Evolutionary conservation across 2,329 filamentous ascomycete genomes (phyloP).

Genomic region (Fusarium clavum): DNA sequence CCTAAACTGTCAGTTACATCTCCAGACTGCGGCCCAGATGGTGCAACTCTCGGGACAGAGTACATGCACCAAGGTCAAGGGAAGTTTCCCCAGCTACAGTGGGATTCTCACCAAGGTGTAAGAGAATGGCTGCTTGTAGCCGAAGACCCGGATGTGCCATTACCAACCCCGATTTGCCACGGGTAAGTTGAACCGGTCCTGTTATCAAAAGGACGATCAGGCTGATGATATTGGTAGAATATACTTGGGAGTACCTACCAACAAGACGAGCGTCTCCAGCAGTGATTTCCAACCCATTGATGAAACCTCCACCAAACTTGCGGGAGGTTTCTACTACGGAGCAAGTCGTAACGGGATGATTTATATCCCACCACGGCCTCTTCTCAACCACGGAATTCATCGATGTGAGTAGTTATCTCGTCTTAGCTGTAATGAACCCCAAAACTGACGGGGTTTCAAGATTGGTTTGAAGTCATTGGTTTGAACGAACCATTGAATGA

Average conservation of each 20-base stretch:
- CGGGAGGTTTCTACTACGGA: slow-evolving; percentile 61
- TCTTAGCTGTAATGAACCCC: not conserved
- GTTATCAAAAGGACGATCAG: not conserved
- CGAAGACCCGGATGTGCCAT: slow-evolving; percentile 61
- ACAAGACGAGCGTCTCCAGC: slow-evolving; percentile 35
- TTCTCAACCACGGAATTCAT: slow-evolving; percentile 63
- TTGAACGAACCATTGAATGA: slow-evolving; percentile 57
- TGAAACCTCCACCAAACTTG: slow-evolving; percentile 47
- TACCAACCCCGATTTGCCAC: slow-evolving; percentile 59
- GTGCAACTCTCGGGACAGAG: slow-evolving; percentile 51
- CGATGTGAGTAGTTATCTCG: slow-evolving; percentile 54
- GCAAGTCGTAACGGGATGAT: slow-evolving; percentile 54
- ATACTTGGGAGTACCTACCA: slow-evolving; percentile 40
- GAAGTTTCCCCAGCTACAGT: slow-evolving; percentile 56
- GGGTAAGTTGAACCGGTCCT: slow-evolving; percentile 49
- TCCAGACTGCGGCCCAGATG: slow-evolving; percentile 55
- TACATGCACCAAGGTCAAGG: slow-evolving; percentile 55
- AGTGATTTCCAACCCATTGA: slow-evolving; percentile 54
- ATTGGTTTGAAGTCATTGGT: slow-evolving; percentile 63
- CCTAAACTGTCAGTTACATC: slow-evolving; percentile 55
- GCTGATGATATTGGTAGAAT: slow-evolving; percentile 21
- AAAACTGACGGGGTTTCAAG: slow-evolving; percentile 35
- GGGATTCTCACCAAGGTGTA: slow-evolving; percentile 52
- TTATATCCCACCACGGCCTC: slow-evolving; percentile 60
- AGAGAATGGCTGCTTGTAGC: slow-evolving; percentile 60